Base-by-base conservation (phyloP, 1,139 yeast genomes). In the Hyphopichia pseudoburtonii region DNA sequence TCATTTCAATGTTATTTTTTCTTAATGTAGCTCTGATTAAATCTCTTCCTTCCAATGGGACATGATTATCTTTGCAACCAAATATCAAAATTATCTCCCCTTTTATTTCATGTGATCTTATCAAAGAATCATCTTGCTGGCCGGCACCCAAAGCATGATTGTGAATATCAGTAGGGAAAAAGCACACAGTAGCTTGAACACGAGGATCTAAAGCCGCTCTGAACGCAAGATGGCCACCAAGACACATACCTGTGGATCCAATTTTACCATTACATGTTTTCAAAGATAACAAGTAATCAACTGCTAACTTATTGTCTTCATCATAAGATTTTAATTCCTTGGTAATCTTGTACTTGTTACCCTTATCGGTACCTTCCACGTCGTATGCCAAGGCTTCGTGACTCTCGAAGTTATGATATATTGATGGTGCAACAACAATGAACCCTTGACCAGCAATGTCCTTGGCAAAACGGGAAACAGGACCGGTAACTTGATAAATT, bases 161-260 rank as follows among this genome's bases (percentile, higher is more conserved):
- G 53, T 86, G 94, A 52, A 86, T 82, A 52, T 86, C 95, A 9
- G 95, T 86, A 12, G 90, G 87, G 62, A 86, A 86, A 62, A 84
- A 86, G 44, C 89, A 80, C 15, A 84, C 86, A 8, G 83, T 75
- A 12, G 92, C 88, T 21, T 66, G 63, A 26, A 85, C 78, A 39
- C 88, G 64, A 22, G 74, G 70, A 51, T 85, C 89, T 46, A 85
- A 69, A 6, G 85, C 76, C 2, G 87, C 79, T 48, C 95, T 71
- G 60, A 77, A 83, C 1, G 95, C 92, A 52, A 85, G 66, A 54
- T 86, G 94, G 2, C 95, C 95, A 16, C 95, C 95, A 30, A 86
- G 75, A 56, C 95, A 86, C 90, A 86, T 86, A 17, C 95, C 95
- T 2, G 92, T 83, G 35, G 90, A 83, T 21, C 94, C 95, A 46